A percentile compares a stretch with the other conserved stretches of the same genome.
These are phyloP conservation scores for Botryosphaeria dothidea DNA, from an alignment of 2,329 filamentous ascomycete species.

Conservation along the genomic window DNA sequence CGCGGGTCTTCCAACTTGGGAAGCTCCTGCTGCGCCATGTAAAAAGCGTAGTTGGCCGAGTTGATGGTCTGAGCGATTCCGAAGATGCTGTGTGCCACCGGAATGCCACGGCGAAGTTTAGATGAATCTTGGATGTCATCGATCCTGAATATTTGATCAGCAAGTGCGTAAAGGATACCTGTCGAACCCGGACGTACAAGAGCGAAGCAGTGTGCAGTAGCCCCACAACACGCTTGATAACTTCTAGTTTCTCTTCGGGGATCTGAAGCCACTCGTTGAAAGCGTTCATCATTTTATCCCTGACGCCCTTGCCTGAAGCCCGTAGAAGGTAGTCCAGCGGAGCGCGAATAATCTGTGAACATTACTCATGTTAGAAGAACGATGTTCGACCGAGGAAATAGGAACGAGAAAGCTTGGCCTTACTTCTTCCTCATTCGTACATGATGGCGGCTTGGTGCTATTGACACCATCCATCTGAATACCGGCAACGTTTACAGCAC, in stretches of 20 bases:
- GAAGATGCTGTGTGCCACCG: constrained; percentile 82
- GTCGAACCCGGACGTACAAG: constrained; percentile 47
- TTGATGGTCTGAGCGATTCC: constrained; percentile 88
- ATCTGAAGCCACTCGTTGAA: constrained; percentile 82
- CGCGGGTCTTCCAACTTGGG: constrained; percentile 66
- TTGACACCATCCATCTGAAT: no score
- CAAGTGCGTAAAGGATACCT: not conserved
- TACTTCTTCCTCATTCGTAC: not conserved
- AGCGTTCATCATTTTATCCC: constrained; percentile 73
- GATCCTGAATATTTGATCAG: constrained; percentile 43
- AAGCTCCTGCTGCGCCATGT: constrained; percentile 74
- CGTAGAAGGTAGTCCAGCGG: constrained; percentile 69
- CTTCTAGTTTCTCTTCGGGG: constrained; percentile 65
- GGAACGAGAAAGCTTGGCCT: no score
- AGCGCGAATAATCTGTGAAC: not conserved
- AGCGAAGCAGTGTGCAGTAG: constrained; percentile 86
- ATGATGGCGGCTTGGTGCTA: no score
- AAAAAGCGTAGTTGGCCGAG: constrained; percentile 87
- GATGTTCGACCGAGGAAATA: not conserved
- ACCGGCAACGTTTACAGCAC: no score
- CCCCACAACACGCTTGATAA: constrained; percentile 77
- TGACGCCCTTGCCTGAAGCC: constrained; percentile 82
- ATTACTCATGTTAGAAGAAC: not conserved
- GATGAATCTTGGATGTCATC: constrained; percentile 88
- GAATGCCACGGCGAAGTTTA: constrained; percentile 72